Conservation (phyloP, 1,284 basidiomycete genomes). For the Waitea zeae region DNA sequence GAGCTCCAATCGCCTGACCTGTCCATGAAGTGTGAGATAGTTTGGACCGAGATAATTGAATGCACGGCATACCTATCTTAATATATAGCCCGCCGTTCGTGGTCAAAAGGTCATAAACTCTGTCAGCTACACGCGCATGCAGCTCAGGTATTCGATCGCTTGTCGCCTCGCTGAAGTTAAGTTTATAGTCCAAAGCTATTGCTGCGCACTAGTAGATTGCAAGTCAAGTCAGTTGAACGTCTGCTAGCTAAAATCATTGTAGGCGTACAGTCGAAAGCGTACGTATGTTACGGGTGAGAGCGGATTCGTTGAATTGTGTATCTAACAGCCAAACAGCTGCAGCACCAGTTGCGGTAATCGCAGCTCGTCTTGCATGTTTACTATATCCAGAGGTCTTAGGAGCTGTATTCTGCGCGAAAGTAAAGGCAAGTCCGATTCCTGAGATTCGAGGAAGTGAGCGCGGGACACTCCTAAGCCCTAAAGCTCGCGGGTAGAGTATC, state of each 20-base stretch:
- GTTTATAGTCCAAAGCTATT: slow-evolving; percentile 67
- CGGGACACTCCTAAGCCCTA: too few species aligned
- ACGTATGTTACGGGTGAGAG: not conserved
- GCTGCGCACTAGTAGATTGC: slow-evolving; percentile 32
- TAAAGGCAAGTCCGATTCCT: too few species aligned
- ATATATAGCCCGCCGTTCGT: slow-evolving; percentile 79
- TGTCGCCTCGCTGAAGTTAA: slow-evolving; percentile 60
- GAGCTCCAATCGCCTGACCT: slow-evolving; percentile 70
- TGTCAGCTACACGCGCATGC: slow-evolving; percentile 68
- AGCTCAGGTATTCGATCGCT: slow-evolving; percentile 56
- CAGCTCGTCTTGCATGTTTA: too few species aligned
- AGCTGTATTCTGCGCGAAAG: too few species aligned
- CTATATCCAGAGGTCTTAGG: too few species aligned
- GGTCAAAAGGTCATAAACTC: slow-evolving; percentile 59
- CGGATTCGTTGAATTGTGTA: not conserved
- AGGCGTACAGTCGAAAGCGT: not conserved
- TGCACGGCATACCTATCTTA: slow-evolving; percentile 51
- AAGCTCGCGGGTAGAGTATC: too few species aligned
- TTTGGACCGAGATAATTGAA: not conserved
- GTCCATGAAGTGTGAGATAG: not conserved
- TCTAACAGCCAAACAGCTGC: too few species aligned
- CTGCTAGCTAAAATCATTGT: not conserved
- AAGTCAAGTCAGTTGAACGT: not conserved
- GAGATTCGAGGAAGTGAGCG: too few species aligned
- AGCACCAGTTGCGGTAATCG: too few species aligned